These are phyloP conservation scores for Antrodiella citrinella DNA, from an alignment of 768 basidiomycete genomes.

Conservation along the genomic window DNA sequence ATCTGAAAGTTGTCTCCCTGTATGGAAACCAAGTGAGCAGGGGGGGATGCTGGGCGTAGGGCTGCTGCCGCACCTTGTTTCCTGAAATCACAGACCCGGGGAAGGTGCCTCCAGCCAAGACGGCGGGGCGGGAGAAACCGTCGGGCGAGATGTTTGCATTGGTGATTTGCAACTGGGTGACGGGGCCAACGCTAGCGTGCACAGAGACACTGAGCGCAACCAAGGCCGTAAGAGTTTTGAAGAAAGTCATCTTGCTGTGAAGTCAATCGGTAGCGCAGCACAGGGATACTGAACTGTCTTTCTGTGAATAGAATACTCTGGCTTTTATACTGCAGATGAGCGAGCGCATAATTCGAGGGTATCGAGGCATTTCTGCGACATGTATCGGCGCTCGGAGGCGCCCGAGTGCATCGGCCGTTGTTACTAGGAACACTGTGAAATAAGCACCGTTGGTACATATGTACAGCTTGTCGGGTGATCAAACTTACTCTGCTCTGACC, in stretches of 20 bases:
- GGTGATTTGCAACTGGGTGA: constrained; percentile 16
- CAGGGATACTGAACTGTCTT: too few relatives aligned
- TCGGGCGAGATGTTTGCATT: constrained; percentile 18
- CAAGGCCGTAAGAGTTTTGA: neutral
- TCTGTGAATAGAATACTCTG: too few relatives aligned
- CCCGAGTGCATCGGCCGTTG: neutral
- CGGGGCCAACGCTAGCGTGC: constrained; percentile 18
- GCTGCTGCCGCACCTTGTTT: constrained; percentile 26
- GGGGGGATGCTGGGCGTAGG: neutral
- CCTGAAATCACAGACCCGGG: constrained; percentile 41
- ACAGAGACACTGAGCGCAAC: neutral
- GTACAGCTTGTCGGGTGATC: neutral
- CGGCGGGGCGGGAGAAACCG: constrained; percentile 22
- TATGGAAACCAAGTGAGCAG: neutral
- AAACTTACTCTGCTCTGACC: neutral
- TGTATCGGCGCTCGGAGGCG: too few relatives aligned
- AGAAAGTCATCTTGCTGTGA: neutral
- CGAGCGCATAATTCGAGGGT: too few relatives aligned
- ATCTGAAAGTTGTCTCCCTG: constrained; percentile 1
- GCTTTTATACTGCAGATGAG: too few relatives aligned
- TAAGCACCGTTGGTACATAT: neutral
- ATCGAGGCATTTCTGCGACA: too few relatives aligned
- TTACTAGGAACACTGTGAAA: neutral
- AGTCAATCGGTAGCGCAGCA: too few relatives aligned
- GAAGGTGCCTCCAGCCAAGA: constrained; percentile 37